Evolutionary conservation across 352 stramenopile genomes (phyloP).

Genomic region (Globisporangium cederbergense): DNA sequence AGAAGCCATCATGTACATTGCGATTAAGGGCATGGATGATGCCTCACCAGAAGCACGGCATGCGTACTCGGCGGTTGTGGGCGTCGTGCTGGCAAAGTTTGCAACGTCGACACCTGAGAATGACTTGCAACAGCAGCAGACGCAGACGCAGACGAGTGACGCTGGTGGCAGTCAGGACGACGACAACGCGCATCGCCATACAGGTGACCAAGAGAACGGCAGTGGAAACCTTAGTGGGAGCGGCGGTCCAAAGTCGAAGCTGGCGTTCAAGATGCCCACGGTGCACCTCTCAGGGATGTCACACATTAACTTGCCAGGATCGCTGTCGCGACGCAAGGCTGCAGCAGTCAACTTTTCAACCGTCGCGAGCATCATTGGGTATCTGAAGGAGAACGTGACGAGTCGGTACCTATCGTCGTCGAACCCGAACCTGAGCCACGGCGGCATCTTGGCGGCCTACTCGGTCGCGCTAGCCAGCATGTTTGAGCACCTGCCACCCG

Average conservation of each 20-base stretch:
- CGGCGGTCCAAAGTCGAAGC: conserved; percentile 42
- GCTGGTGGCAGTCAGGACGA: conserved; percentile 26
- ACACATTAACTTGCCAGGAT: conserved; percentile 34
- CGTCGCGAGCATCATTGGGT: conserved; percentile 68
- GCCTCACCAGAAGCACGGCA: conserved; percentile 51
- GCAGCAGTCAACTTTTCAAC: conserved; percentile 64
- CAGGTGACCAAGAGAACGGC: conserved; percentile 17
- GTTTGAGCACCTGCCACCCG: conserved; percentile 65
- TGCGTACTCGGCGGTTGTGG: conserved; percentile 63
- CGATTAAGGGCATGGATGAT: conserved; percentile 80
- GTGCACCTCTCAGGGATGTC: conserved; percentile 64
- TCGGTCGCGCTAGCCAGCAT: conserved; percentile 73
- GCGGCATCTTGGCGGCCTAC: conserved; percentile 67
- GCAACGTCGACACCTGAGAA: conserved; percentile 44
- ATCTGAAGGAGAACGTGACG: conserved; percentile 73
- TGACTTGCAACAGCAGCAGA: conserved; percentile 26
- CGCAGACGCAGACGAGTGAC: conserved; percentile 1
- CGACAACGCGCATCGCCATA: conserved; percentile 18
- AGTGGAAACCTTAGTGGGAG: conserved; percentile 2
- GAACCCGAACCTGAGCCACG: conserved; percentile 50
- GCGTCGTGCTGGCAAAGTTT: conserved; percentile 77
- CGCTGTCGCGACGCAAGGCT: conserved; percentile 56
- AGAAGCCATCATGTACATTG: conserved; percentile 67
- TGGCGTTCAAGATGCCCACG: conserved; percentile 60
- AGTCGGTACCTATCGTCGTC: conserved; percentile 52